Base-by-base conservation (phyloP, 2,329 filamentous ascomycete genomes). In the Paecilomyces variotii region DNA sequence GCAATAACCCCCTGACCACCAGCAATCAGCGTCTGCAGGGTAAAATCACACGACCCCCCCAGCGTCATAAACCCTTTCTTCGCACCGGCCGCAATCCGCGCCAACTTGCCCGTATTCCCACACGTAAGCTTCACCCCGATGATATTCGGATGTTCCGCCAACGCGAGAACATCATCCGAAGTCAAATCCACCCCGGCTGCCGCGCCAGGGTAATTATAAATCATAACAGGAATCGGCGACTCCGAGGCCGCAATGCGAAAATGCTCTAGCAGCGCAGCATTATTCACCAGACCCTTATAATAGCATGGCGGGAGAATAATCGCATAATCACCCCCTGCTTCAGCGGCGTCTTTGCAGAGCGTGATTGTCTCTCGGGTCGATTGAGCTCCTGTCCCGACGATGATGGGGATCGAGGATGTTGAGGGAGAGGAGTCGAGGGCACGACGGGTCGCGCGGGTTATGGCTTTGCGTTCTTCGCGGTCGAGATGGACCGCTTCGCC, bases 41-140 rank as follows among this genome's bases (percentile, higher is more conserved):
- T 91, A 74, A 95, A 95, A 75, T 95, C 91, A 69, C 88, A 90
- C 72, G 94, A 90, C 63, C 90, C 91, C 53, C 90, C 90, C 69
- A 94, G 91, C 24, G 90, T 90, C 83, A 94, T 88, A 79, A 92
- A 95, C 6, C 75, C 76, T 14, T 66, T 56, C 55, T 73, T 70
- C 26, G 81, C 74, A 26, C 74, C 72, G 1, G 80, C 78, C 0
- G 80, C 78, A 3, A 91, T 79, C 7, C 87, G 79, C 3, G 84
- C 84, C 54, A 90, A 81, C 73, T 90, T 90, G 59, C 85, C 87
- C 32, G 89, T 88, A 64, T 84, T 86, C n/a, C 87, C 87, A 67
- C 87, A 90, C 2, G 87, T 90, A 57, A 89, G 75, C 76, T 90
- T 90, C 56, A 86, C 84, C 30, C 86, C 87, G 55, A 88, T 83